A percentile compares a stretch with the other conserved stretches of the same genome.
Conservation (phyloP, 2,329 filamentous ascomycete genomes). For the Geosmithia flava region DNA sequence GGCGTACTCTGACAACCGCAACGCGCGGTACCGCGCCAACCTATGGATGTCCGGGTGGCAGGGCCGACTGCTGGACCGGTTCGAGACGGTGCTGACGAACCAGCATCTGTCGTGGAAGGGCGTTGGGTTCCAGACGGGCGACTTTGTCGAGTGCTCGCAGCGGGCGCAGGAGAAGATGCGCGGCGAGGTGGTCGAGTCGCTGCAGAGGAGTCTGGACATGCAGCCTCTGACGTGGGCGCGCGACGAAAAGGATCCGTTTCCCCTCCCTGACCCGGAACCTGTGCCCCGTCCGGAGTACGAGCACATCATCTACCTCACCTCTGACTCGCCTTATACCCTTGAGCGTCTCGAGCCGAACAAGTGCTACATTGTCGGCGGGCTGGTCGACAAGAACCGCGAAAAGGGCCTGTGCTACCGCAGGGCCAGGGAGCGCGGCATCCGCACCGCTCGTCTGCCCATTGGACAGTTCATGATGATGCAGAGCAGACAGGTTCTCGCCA, state of each 20-base stretch:
- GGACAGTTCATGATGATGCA: constrained; percentile 91
- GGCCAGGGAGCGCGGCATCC: constrained; percentile 62
- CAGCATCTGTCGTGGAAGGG: constrained; percentile 72
- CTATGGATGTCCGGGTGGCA: constrained; percentile 69
- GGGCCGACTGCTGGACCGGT: constrained; percentile 62
- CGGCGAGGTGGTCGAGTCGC: constrained; percentile 46
- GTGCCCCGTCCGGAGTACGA: constrained; percentile 17
- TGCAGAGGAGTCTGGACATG: constrained; percentile 26
- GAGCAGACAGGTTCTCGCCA: constrained; percentile 74
- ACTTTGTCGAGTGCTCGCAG: constrained; percentile 59
- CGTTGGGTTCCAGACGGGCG: constrained; percentile 58
- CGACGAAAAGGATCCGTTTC: constrained; percentile 18
- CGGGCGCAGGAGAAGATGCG: constrained; percentile 58
- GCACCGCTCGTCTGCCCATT: constrained; percentile 85
- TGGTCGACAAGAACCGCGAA: constrained; percentile 93
- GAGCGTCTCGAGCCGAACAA: constrained; percentile 75
- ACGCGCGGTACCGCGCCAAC: constrained; percentile 54
- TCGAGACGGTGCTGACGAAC: constrained; percentile 60
- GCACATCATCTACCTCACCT: constrained; percentile 73
- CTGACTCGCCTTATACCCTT: constrained; percentile 80
- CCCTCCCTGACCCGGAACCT: constrained; percentile 18
- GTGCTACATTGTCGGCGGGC: constrained; percentile 83
- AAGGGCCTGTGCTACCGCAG: constrained; percentile 87
- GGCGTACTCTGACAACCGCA: constrained; percentile 78
- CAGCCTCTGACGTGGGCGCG: constrained; percentile 14